phyloP scores from a whole-genome alignment of 2,329 filamentous ascomycete genomes.

The Fusarium paranaense region DNA sequence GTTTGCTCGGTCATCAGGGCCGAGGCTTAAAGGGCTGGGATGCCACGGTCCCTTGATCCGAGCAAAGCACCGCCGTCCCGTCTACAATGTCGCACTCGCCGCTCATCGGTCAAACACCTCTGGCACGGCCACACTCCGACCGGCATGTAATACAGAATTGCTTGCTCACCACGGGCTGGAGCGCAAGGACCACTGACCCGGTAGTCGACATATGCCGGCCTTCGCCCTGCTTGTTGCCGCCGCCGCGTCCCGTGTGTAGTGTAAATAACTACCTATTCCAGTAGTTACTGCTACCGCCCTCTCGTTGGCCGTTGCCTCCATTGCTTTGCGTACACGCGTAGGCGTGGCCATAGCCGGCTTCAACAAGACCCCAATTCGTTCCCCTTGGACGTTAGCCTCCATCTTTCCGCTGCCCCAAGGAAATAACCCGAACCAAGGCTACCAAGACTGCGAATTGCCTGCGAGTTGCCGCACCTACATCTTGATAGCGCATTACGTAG shows the following conservation, averaged over 20 bases:
- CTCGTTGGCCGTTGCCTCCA: background rate
- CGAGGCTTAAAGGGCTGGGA: constrained; percentile 37
- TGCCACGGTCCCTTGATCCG: constrained; percentile 43
- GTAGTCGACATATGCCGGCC: background rate
- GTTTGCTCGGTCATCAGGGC: constrained; percentile 33
- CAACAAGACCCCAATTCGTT: constrained; percentile 5
- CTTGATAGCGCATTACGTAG: background rate
- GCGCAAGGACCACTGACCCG: constrained; percentile 2
- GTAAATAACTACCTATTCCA: constrained; percentile 12
- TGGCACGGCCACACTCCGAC: constrained; percentile 16
- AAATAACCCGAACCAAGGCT: constrained; percentile 20
- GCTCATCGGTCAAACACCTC: background rate
- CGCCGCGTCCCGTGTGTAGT: background rate
- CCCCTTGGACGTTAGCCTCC: constrained; percentile 24
- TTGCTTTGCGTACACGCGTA: background rate
- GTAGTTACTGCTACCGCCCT: constrained; percentile 1
- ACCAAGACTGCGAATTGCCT: background rate
- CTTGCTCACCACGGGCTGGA: background rate
- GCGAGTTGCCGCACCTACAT: constrained; percentile 6
- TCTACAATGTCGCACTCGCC: background rate
- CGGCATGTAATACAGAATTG: background rate
- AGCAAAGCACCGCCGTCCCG: constrained; percentile 22
- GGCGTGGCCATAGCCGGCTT: constrained; percentile 39
- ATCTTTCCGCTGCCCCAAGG: constrained; percentile 29
- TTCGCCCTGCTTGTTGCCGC: background rate